Percentiles rank a stretch among this genome's conserved stretches.
These are phyloP conservation scores for Candida ortonii DNA, from an alignment of 805 yeast genomes.

Conservation along the genomic window DNA sequence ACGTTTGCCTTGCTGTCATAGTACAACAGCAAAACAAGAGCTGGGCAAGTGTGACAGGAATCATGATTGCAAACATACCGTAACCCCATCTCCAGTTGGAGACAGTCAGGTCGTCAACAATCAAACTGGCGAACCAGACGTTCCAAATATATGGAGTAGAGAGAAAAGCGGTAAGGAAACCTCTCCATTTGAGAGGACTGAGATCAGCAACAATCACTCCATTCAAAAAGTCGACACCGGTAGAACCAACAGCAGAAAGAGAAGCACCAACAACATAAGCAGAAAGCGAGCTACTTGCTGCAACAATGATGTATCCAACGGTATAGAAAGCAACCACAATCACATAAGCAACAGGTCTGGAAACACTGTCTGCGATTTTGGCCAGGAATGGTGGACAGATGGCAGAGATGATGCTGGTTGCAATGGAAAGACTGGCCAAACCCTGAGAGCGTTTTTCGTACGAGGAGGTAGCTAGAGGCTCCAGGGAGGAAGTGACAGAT, in stretches of 20 bases:
- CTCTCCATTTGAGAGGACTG: conserved; percentile 31
- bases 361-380: conserved; percentile 27
- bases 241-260: conserved; percentile 21
- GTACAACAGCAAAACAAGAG: conserved; percentile 31
- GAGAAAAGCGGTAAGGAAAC: conserved; percentile 22
- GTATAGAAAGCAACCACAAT: conserved; percentile 21
- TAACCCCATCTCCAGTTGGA: conserved; percentile 51
- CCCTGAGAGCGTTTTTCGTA: conserved; percentile 23
- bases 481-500: conserved; percentile 32
- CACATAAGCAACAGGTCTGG: conserved; percentile 24
- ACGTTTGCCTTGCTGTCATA: conserved; percentile 32
- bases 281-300: conserved; percentile 22
- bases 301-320: conserved; percentile 26
- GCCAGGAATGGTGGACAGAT: conserved; percentile 28
- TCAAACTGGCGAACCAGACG: conserved; percentile 43
- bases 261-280: conserved; percentile 29
- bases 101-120: conserved; percentile 32
- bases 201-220: conserved; percentile 27
- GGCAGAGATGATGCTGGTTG: conserved; percentile 25
- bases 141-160: conserved; percentile 40
- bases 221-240: conserved; percentile 25
- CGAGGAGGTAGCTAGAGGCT: conserved; percentile 33
- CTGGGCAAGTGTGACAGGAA: conserved; percentile 40
- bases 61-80: conserved; percentile 46
- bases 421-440: conserved; percentile 24